Evolutionary conservation across 31 red algal species (phyloP).

Genomic region (Odonthalia washingtoniensis): DNA sequence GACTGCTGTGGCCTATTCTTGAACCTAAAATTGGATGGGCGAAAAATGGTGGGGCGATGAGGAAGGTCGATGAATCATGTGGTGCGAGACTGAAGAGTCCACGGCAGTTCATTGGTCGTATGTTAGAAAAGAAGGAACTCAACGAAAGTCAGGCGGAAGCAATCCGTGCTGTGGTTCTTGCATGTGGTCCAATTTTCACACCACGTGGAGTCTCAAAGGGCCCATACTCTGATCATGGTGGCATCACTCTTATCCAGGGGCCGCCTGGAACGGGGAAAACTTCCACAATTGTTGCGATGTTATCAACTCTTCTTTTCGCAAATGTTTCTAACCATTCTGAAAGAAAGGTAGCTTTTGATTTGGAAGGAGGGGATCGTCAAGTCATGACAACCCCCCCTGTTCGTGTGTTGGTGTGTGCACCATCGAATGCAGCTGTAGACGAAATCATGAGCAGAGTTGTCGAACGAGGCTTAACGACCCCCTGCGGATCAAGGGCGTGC

Average conservation of each 20-base stretch:
- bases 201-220: background rate
- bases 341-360: slow-evolving; percentile 20
- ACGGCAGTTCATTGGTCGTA: slow-evolving; percentile 37
- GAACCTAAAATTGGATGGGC: slow-evolving; percentile 32
- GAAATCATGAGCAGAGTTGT: slow-evolving; percentile 79
- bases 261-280: slow-evolving; percentile 97
- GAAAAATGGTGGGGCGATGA: slow-evolving; percentile 14
- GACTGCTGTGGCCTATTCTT: slow-evolving; percentile 54
- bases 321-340: slow-evolving; percentile 80
- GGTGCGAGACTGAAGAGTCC: background rate
- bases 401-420: slow-evolving; percentile 88
- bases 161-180: slow-evolving; percentile 39
- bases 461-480: slow-evolving; percentile 76
- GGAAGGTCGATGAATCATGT: background rate
- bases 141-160: slow-evolving; percentile 82
- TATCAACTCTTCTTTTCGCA: slow-evolving; percentile 74
- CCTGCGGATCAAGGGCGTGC: slow-evolving; percentile 60
- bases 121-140: slow-evolving; percentile 30
- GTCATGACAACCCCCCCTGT: slow-evolving; percentile 58
- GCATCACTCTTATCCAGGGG: slow-evolving; percentile 84
- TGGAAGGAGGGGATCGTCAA: slow-evolving; percentile 32
- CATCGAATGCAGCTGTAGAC: slow-evolving; percentile 96
- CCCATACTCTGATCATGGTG: slow-evolving; percentile 31
- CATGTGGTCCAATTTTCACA: slow-evolving; percentile 52
- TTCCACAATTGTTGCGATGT: slow-evolving; percentile 72